Evolutionary conservation across 202 grass and related monocot species (phyloP).

Genomic region (Eragrostis tef): DNA sequence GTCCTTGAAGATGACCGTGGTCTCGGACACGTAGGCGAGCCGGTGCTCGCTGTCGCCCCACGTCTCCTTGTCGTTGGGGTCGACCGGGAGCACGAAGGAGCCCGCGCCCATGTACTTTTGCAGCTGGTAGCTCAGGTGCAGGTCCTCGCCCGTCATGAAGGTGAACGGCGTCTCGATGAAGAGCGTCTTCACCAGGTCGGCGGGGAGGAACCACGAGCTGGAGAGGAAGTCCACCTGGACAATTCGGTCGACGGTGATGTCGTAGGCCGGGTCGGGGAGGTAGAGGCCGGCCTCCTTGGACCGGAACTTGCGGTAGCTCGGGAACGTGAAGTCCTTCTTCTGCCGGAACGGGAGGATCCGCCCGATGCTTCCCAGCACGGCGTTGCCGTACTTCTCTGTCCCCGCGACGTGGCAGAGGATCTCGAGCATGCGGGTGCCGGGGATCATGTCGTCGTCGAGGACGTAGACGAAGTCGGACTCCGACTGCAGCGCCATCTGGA

Average conservation of each 20-base stretch:
- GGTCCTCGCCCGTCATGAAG: conserved; percentile 94
- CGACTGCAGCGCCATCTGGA: conserved; percentile 93
- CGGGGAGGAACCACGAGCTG: conserved; percentile 88
- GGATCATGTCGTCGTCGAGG: conserved; percentile 96
- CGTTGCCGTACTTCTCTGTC: conserved; percentile 84
- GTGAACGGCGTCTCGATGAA: conserved; percentile 91
- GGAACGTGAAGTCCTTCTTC: conserved; percentile 89
- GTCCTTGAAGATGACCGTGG: conserved; percentile 95
- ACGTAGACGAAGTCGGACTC: conserved; percentile 87
- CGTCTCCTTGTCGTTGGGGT: conserved; percentile 74
- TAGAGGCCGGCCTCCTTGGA: conserved; percentile 87
- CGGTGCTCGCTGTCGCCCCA: conserved; percentile 97
- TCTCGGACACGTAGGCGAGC: conserved; percentile 83
- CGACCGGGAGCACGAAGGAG: conserved; percentile 83
- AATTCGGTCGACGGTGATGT: conserved; percentile 75
- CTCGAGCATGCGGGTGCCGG: conserved; percentile 76
- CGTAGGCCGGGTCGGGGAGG: conserved; percentile 90
- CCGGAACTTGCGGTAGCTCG: conserved; percentile 87
- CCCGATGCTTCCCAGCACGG: conserved; percentile 87
- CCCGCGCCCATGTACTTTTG: conserved; percentile 93
- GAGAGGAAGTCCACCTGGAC: conserved; percentile 95
- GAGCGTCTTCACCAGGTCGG: conserved; percentile 78
- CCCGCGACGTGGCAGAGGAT: conserved; percentile 81
- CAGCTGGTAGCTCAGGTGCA: conserved; percentile 93
- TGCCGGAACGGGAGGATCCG: conserved; percentile 81